phyloP scores from a whole-genome alignment of 2,329 filamentous ascomycete species.

The Dryadomyces quercus-mongolicae region DNA sequence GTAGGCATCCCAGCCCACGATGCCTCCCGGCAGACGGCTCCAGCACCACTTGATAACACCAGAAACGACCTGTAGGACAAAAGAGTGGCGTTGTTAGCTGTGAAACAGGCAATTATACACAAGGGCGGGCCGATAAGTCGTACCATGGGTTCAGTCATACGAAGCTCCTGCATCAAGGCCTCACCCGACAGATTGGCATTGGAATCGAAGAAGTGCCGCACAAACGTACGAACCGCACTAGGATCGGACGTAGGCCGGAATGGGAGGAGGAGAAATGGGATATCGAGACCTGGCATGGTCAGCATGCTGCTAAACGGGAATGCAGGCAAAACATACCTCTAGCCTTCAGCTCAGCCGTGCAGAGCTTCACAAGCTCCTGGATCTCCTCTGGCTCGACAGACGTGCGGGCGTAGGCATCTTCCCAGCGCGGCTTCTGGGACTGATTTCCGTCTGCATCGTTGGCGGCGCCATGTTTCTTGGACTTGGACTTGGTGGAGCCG shows the following conservation, averaged over 20 bases:
- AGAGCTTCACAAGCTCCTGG: slow-evolving; percentile 71
- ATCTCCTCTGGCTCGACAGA: slow-evolving; percentile 83
- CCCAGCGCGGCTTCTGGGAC: slow-evolving; percentile 66
- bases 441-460: slow-evolving; percentile 36
- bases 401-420: slow-evolving; percentile 75
- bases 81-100: neutral
- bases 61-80: slow-evolving; percentile 60
- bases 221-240: slow-evolving; percentile 80
- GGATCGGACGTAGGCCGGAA: slow-evolving; percentile 91
- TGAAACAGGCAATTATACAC: neutral
- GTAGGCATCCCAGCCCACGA: slow-evolving; percentile 95
- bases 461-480: slow-evolving; percentile 51
- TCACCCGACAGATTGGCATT: slow-evolving; percentile 55
- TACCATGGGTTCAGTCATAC: slow-evolving; percentile 90
- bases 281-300: slow-evolving; percentile 56
- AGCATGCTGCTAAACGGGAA: neutral
- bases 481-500: slow-evolving; percentile 41
- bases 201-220: slow-evolving; percentile 82
- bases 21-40: slow-evolving; percentile 79
- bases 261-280: slow-evolving; percentile 84
- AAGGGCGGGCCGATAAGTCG: slow-evolving; percentile 16
- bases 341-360: slow-evolving; percentile 84
- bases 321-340: slow-evolving; percentile 52
- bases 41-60: slow-evolving; percentile 98
- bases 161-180: slow-evolving; percentile 68